Evolutionary conservation across 176 grass and related monocot species (phyloP), one percentile per base, ranked within the genome.

Genomic region (Aegilops sharonensis): DNA sequence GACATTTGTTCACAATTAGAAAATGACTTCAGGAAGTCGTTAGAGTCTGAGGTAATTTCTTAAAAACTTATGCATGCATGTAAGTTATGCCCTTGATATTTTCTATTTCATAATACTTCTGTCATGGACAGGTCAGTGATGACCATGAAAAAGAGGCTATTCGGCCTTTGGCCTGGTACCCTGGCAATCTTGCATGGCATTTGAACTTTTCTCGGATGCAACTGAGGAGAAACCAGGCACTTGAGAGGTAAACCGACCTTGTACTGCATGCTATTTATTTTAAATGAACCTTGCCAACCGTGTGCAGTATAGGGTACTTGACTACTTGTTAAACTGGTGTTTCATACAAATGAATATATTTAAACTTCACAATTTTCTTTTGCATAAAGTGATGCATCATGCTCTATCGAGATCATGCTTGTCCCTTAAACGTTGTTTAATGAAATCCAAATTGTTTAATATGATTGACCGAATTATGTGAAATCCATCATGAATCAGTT

Each of bases 151-250:
- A 93, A 64, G 89, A 91, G 71, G 97, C 97, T 88, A 98, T 98
- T 78, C 85, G 94, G 45, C 91, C 97, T 82, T 92, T 98, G 85
- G 62, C 92, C 81, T 98, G 97, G 97, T 98, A 98, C 88, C 97
- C 97, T 13, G 88, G 92, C 83, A 98, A 98, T 77, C 91, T 98
- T 92, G 97, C 97, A 15, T 98, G 97, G 97, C 97, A 98, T 81
- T 89, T 95, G 85, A 98, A 98, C 78, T 98, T 98, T 88, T 98
- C 97, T 73, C 87, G 97, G 72, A 98, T 95, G 93, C 90, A 98
- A 84, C 89, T 98, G 57, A 95, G 97, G 78, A 98, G 94, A 92
- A 98, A 94, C 64, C 94, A 98, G 78, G 92, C 97, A 80, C 94
- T 98, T 90, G 97, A 98, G 90, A 88, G 97, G 97, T 98, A 92